Evolutionary conservation across 176 grass and related monocot species (phyloP).

Genomic region (Themeda triandra): DNA sequence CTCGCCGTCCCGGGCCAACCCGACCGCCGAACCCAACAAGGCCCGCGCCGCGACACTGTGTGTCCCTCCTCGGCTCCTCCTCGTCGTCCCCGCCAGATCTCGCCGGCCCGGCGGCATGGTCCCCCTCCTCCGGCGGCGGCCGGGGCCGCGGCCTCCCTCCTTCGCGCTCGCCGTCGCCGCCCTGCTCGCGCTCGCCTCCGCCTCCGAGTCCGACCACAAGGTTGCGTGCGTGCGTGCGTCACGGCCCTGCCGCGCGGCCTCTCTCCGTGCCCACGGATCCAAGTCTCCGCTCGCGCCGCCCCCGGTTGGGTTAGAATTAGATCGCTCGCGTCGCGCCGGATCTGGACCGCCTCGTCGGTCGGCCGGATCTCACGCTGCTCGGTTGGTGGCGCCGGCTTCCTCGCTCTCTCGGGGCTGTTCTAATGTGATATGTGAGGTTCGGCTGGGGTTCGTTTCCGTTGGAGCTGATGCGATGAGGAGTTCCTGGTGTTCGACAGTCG

Average conservation of each 20-base stretch:
- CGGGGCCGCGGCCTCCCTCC: background rate
- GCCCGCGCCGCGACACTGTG: background rate
- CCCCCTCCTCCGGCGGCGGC: background rate
- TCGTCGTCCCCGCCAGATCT: no score
- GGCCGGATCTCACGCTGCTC: conserved; percentile 14
- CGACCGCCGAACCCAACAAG: background rate
- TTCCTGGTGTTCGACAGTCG: background rate
- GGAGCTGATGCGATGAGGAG: background rate
- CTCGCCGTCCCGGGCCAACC: conserved; percentile 21
- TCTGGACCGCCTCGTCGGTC: background rate
- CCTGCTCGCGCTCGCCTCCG: conserved; percentile 26
- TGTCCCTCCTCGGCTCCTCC: background rate
- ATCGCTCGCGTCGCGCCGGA: background rate
- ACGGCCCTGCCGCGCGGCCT: background rate
- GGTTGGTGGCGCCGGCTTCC: background rate
- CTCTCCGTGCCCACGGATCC: background rate
- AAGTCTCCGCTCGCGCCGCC: background rate
- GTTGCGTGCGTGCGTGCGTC: conserved; percentile 34
- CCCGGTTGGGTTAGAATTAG: background rate
- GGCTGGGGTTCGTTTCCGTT: background rate
- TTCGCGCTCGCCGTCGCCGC: conserved; percentile 15
- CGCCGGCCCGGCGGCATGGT: conserved; percentile 45
- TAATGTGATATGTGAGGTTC: no score
- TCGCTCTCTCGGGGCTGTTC: no score
- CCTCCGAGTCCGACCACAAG: conserved; percentile 61